These are phyloP conservation scores for Berberis vulgaris DNA, from an alignment of 164 flowering plant genomes.

Conservation along the genomic window DNA sequence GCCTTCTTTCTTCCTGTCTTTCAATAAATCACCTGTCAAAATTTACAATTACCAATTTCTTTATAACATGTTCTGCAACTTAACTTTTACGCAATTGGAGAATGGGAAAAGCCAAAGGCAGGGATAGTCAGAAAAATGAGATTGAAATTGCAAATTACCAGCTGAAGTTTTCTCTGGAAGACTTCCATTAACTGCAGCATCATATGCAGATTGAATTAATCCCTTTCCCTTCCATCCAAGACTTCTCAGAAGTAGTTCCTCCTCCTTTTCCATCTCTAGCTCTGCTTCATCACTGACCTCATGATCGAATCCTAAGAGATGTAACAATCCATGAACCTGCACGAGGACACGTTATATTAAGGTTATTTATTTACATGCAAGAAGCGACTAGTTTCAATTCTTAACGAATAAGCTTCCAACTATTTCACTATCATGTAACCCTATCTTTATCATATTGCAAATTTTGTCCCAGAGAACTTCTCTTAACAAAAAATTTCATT, in stretches of 20 bases:
- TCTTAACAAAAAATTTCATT: no score
- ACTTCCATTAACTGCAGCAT: conserved; percentile 35
- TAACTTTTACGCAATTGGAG: no score
- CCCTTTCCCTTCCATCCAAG: conserved; percentile 97
- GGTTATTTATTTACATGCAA: neutral
- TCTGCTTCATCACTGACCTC: conserved; percentile 92
- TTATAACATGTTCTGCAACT: no score
- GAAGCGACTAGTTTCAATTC: no score
- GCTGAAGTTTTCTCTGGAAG: conserved; percentile 26
- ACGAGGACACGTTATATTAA: conserved; percentile 2
- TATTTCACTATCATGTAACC: no score
- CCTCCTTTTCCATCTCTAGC: conserved; percentile 85
- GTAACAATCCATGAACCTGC: conserved; percentile 90
- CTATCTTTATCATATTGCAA: no score
- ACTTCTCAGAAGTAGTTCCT: conserved; percentile 62
- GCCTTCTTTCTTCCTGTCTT: conserved; percentile 82
- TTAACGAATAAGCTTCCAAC: no score
- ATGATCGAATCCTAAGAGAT: conserved; percentile 93
- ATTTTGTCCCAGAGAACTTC: no score
- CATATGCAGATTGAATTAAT: conserved; percentile 68
- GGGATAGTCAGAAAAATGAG: no score
- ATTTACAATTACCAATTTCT: no score
- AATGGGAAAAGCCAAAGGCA: neutral
- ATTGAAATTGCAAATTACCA: conserved; percentile 34
- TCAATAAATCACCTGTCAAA: conserved; percentile 35